Base-by-base conservation (phyloP, 306 rosid species). In the Abrus precatorius region DNA sequence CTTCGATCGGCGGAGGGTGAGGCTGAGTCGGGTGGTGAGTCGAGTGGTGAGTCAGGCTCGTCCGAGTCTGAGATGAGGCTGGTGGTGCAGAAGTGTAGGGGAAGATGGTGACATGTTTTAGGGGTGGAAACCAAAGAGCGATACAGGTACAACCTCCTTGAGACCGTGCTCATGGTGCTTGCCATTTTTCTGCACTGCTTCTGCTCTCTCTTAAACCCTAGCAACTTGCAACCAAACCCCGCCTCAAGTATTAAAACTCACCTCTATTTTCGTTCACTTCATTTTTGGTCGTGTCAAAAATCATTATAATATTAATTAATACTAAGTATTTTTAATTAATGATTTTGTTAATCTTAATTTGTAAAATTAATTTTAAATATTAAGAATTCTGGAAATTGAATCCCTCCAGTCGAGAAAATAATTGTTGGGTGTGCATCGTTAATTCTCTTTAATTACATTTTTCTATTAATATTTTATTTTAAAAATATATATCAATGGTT, bases 101-200 rank as follows among this genome's bases (percentile, higher is more conserved):
- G 79, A 54, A 74, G 64, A 7, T 27, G 75, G 27, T 36, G 72
- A 62, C 50, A 72, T 8, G 75, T 68, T 1, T 10, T 74, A 3
- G 83, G 76, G 50, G 30, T 72, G 5, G 88, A 74, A 20, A 89
- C 80, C 34, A 94, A 30, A 74, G 93, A 82, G 36, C 92, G 87
- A 73, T 34, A 83, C 27, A 95, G 87, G 70, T 34, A 83, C 27
- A 95, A 84, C 8, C 81, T 81, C 53, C 92, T 84, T 6, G 97
- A 89, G 13, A 92, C 83, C 9, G 86, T 71, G 45, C 82, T 81
- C 84, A 90, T 80, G 66, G 90, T 76, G 63, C 66, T 86, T 5
- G 82, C 72, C 89, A 84, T 86, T 81, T 68, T 80, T 14, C 9
- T 1, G 33, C 33, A 33, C 3, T 40, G 50, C 0, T 3, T 62